Percentiles rank a stretch among this genome's conserved stretches.
Conservation (phyloP, 148 eudicot genomes). For the Tetragonia tetragonoides region DNA sequence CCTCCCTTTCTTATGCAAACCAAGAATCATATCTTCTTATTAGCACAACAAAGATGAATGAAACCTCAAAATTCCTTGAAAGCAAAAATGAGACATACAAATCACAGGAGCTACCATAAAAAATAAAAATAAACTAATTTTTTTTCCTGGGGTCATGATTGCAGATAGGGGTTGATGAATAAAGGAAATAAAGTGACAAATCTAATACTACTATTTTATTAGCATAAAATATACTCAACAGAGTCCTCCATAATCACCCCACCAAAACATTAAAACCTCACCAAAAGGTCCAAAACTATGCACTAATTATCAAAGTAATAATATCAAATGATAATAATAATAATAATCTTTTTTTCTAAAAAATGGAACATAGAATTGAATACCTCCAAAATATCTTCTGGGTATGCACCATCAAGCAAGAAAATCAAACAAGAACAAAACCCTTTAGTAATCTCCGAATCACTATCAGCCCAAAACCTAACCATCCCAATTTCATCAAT, state of each 20-base stretch:
- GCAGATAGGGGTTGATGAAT: constrained; percentile 14
- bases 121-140: background rate
- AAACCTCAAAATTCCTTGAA: background rate
- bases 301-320: background rate
- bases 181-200: too few species aligned
- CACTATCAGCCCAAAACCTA: constrained; percentile 71
- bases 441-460: constrained; percentile 88
- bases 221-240: constrained; percentile 11
- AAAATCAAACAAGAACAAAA: constrained; percentile 77
- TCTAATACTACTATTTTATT: too few species aligned
- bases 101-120: background rate
- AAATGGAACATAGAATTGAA: background rate
- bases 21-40: too few species aligned
- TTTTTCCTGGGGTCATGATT: background rate
- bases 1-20: too few species aligned
- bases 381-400: constrained; percentile 58
- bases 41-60: too few species aligned
- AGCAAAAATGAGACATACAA: background rate
- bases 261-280: background rate
- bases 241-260: background rate
- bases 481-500: constrained; percentile 49
- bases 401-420: constrained; percentile 58
- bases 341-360: too few species aligned
- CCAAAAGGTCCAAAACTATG: background rate
- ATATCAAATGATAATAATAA: background rate